phyloP scores from a whole-genome alignment of 257 asterid genomes.

The Galeopsis tetrahit region DNA sequence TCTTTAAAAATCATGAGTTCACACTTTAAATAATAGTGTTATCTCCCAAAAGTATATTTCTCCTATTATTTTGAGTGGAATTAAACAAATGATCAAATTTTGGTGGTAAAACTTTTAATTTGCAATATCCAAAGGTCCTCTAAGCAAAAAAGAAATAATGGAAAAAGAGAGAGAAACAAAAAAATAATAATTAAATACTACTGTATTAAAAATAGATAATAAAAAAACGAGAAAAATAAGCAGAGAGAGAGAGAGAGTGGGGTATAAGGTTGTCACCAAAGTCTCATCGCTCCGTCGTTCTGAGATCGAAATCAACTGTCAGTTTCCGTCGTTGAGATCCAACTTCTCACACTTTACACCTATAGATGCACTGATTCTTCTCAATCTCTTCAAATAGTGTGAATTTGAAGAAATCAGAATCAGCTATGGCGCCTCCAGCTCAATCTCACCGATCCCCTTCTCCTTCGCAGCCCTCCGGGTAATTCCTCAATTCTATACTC shows the following conservation, averaged over 20 bases:
- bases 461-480: conserved; percentile 99
- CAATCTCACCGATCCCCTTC: conserved; percentile 82
- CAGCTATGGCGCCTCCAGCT: conserved; percentile 88
- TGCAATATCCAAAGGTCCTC: background rate
- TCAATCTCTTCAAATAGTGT: conserved; percentile 13
- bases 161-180: background rate
- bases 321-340: conserved; percentile 32
- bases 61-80: background rate
- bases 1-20: too few relatives aligned
- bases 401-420: conserved; percentile 35
- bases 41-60: too few relatives aligned
- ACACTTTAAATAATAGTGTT: too few relatives aligned
- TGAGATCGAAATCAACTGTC: conserved; percentile 31
- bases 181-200: background rate
- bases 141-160: background rate
- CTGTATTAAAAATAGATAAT: background rate
- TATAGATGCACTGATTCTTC: background rate
- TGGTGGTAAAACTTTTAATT: background rate
- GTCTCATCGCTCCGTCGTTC: conserved; percentile 17
- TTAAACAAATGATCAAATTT: background rate
- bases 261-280: conserved; percentile 25
- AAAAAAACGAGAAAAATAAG: background rate
- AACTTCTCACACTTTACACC: background rate
- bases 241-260: conserved; percentile 15
- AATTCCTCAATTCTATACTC: conserved; percentile 18